Conservation (phyloP, 208 protist species). For the Borovskyia barvae region DNA sequence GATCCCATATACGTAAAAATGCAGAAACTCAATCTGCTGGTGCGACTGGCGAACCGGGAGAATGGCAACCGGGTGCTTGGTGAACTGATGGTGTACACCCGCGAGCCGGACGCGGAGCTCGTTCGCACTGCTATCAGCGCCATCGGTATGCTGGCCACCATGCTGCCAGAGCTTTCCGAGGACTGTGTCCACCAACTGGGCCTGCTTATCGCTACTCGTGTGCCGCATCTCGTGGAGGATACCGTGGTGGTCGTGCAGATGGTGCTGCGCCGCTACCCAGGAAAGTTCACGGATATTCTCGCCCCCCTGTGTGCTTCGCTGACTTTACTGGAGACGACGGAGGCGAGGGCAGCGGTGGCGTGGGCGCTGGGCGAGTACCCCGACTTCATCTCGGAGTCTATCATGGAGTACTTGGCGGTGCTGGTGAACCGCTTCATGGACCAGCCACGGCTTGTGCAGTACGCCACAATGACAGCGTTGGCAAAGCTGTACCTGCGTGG, state of each 20-base stretch:
- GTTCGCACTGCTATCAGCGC: slow-evolving; percentile 93
- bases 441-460: slow-evolving; percentile 92
- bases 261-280: slow-evolving; percentile 97
- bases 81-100: slow-evolving; percentile 94
- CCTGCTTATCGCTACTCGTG: slow-evolving; percentile 94
- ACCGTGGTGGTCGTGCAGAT: slow-evolving; percentile 97
- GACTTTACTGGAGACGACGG: slow-evolving; percentile 94
- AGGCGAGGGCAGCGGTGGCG: slow-evolving; percentile 96
- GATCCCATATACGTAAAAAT: slow-evolving; percentile 99
- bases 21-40: slow-evolving; percentile 98
- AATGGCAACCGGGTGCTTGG: slow-evolving; percentile 90
- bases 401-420: slow-evolving; percentile 88
- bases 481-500: slow-evolving; percentile 97
- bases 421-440: slow-evolving; percentile 96
- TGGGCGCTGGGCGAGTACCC: slow-evolving; percentile 99
- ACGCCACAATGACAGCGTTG: slow-evolving; percentile 95
- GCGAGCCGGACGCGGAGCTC: slow-evolving; percentile 97
- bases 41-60: slow-evolving; percentile 88
- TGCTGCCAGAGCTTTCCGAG: slow-evolving; percentile 90
- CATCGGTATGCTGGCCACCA: slow-evolving; percentile 96
- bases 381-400: slow-evolving; percentile 92
- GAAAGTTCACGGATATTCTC: slow-evolving; percentile 92
- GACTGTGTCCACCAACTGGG: slow-evolving; percentile 94
- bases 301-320: slow-evolving; percentile 94
- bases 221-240: slow-evolving; percentile 97